Evolutionary conservation across 768 basidiomycete species (phyloP).

Genomic region (Panaeolus papilionaceus): DNA sequence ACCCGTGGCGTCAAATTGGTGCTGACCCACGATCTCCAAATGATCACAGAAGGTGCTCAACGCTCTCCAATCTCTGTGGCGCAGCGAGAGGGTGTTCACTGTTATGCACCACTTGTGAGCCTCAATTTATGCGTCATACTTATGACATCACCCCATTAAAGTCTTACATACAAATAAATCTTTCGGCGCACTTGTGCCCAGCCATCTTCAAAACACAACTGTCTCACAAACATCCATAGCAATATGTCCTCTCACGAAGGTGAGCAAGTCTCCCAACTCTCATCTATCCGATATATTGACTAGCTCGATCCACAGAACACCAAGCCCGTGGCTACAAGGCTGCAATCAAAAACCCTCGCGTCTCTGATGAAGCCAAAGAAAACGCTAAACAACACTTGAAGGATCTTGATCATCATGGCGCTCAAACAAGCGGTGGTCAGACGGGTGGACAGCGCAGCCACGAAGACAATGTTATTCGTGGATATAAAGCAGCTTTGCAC

Average conservation of each 20-base stretch:
- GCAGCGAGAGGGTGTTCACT: too few relatives aligned
- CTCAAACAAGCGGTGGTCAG: not conserved
- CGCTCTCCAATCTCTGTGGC: too few relatives aligned
- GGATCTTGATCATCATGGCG: constrained; percentile 29
- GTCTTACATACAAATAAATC: too few relatives aligned
- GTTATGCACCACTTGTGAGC: not conserved
- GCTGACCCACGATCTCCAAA: too few relatives aligned
- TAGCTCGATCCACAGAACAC: constrained; percentile 11
- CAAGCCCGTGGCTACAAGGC: constrained; percentile 61
- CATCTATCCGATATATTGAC: not conserved
- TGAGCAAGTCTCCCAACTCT: not conserved
- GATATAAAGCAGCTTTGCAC: not conserved
- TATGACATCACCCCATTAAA: too few relatives aligned
- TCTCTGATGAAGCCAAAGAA: constrained; percentile 60
- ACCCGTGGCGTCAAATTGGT: too few relatives aligned
- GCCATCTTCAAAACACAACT: not conserved
- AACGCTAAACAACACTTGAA: constrained; percentile 54
- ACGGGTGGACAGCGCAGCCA: not conserved
- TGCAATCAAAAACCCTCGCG: constrained; percentile 61
- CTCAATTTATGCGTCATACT: not conserved
- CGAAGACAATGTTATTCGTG: not conserved
- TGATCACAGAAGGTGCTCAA: too few relatives aligned
- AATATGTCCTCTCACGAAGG: not conserved
- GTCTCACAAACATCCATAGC: too few relatives aligned
- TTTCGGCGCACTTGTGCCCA: not conserved